Conservation (phyloP, 2,329 filamentous ascomycete genomes). For the Aaosphaeria pasadenensis region DNA sequence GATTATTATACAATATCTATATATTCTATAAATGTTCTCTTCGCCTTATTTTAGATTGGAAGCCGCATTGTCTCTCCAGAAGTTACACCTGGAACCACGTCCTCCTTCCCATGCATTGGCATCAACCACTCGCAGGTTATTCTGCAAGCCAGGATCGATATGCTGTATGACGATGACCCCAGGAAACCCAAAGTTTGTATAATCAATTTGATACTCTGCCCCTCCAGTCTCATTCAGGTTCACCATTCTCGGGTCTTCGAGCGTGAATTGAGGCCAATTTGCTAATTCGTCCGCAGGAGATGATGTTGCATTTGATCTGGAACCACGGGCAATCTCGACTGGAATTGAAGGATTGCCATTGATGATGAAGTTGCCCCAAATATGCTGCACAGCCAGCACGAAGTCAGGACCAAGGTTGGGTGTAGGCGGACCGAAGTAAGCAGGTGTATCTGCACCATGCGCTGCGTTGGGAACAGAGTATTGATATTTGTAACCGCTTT, state of each 20-base stretch:
- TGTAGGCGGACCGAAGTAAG: conserved; percentile 15
- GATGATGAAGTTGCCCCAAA: conserved; percentile 17
- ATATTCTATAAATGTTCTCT: background rate
- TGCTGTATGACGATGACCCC: background rate
- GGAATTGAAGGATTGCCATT: conserved; percentile 10
- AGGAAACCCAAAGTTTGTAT: background rate
- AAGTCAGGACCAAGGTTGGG: conserved; percentile 10
- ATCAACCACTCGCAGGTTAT: conserved; percentile 15
- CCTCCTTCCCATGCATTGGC: conserved; percentile 20
- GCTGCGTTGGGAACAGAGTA: conserved; percentile 16
- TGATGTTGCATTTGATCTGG: conserved; percentile 1
- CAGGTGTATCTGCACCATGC: conserved; percentile 13
- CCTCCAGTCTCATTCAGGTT: conserved; percentile 23
- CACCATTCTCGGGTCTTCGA: conserved; percentile 2
- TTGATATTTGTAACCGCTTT: conserved; percentile 15
- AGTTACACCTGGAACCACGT: conserved; percentile 17
- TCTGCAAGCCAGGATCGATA: conserved; percentile 6
- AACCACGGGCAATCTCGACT: conserved; percentile 4
- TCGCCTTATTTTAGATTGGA: background rate
- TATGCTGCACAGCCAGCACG: conserved; percentile 6
- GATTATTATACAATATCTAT: too few species aligned
- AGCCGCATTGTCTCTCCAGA: conserved; percentile 14
- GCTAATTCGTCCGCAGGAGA: conserved; percentile 1
- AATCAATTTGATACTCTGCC: background rate
- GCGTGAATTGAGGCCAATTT: conserved; percentile 12